Evolutionary conservation across 306 rosid species (phyloP).

Genomic region (Heteromeles arbutifolia): DNA sequence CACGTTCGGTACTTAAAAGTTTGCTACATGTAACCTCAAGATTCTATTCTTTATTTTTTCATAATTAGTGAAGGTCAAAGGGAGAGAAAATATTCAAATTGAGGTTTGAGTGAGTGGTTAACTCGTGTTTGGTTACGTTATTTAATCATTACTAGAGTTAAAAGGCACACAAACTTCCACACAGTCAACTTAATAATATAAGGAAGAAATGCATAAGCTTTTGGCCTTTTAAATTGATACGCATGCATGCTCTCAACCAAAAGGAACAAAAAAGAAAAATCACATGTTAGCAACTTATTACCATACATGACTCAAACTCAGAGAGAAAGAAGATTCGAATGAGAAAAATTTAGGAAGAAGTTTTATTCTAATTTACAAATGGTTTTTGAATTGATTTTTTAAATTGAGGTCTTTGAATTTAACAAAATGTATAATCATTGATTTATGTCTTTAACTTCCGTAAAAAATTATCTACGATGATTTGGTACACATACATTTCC

Average conservation of each 20-base stretch:
- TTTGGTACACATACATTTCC: too few species aligned
- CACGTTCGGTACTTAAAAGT: too few species aligned
- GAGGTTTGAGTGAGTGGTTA: background rate
- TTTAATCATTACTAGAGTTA: background rate
- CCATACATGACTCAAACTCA: background rate
- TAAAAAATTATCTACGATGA: too few species aligned
- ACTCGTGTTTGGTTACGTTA: background rate
- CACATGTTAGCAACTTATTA: conserved; percentile 5
- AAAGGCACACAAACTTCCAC: background rate
- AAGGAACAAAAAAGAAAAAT: background rate
- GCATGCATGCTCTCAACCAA: background rate
- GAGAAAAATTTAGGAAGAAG: background rate
- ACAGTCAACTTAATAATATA: background rate
- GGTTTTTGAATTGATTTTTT: too few species aligned
- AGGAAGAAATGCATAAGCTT: background rate
- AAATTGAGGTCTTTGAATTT: background rate
- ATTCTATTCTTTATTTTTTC: too few species aligned
- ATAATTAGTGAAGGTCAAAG: background rate
- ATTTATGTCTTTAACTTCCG: too few species aligned
- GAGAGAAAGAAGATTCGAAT: too few species aligned
- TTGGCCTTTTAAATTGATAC: background rate
- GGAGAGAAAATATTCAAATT: background rate
- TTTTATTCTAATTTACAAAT: background rate
- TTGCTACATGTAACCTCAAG: too few species aligned
- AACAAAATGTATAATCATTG: too few species aligned